These are phyloP conservation scores for Talaromyces islandicus DNA, from an alignment of 2,329 filamentous ascomycete genomes.

Conservation along the genomic window DNA sequence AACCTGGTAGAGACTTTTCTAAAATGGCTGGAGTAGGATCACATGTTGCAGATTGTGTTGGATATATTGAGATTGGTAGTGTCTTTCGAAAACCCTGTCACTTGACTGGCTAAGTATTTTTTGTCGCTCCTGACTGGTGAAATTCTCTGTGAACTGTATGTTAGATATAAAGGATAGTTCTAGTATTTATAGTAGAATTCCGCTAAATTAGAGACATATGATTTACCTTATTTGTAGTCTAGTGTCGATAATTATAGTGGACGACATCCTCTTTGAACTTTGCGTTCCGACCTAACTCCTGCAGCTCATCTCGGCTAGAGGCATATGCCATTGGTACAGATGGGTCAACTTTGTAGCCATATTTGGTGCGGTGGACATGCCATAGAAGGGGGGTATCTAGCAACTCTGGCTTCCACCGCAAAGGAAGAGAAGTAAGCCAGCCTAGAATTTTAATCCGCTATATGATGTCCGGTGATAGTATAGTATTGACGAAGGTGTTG, in stretches of 20 bases:
- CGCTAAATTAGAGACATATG: slow-evolving; percentile 12
- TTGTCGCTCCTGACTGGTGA: slow-evolving; percentile 22
- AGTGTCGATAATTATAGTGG: slow-evolving; percentile 24
- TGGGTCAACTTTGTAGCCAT: slow-evolving; percentile 17
- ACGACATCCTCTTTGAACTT: slow-evolving; percentile 21
- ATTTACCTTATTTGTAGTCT: slow-evolving; percentile 24
- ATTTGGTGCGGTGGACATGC: slow-evolving; percentile 16
- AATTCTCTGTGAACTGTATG: slow-evolving; percentile 15
- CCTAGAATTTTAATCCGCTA: slow-evolving; percentile 19
- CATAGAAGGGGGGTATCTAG: slow-evolving; percentile 20
- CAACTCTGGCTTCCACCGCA: slow-evolving; percentile 18
- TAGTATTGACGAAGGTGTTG: slow-evolving; percentile 18
- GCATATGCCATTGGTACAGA: slow-evolving; percentile 22
- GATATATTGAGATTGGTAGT: slow-evolving; percentile 23
- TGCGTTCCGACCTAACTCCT: slow-evolving; percentile 19
- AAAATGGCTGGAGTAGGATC: slow-evolving; percentile 18
- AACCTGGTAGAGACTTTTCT: slow-evolving; percentile 18
- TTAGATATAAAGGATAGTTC: slow-evolving; percentile 8
- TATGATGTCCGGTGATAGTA: slow-evolving; percentile 19
- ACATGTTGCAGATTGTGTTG: slow-evolving; percentile 20
- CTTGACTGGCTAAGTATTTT: slow-evolving; percentile 18
- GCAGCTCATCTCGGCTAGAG: slow-evolving; percentile 17
- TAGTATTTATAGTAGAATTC: neutral
- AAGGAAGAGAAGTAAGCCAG: slow-evolving; percentile 13
- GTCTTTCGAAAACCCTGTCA: slow-evolving; percentile 19